Evolutionary conservation across 164 flowering plant genomes (phyloP), one percentile per base, ranked within the genome.

Genomic region (Tetrastigma voinierianum): DNA sequence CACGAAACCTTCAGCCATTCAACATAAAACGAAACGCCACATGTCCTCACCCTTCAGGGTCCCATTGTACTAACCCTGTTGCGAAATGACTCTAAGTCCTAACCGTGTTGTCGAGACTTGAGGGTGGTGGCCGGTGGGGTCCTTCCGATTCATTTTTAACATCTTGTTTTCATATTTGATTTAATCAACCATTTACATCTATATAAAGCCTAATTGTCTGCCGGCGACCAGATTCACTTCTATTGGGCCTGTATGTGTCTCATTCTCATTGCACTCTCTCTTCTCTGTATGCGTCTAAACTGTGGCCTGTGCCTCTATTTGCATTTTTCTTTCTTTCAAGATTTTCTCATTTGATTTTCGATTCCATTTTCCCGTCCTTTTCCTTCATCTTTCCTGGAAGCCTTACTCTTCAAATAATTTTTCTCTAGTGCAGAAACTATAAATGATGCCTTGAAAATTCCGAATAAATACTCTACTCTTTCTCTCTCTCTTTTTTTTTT

Each of bases 121-220:
- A n/a, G n/a, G n/a, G n/a, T n/a, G n/a, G n/a, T n/a, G n/a, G n/a
- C n/a, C n/a, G 24, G 20, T 49, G 4, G 51, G 64, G 64, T 12
- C 40, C 51, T 23, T 21, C n/a, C n/a, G 14, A 19, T 59, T 44
- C 17, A 53, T 32, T 32, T 7, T 32, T 32, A 32, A n/a, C n/a
- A n/a, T n/a, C n/a, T n/a, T n/a, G n/a, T n/a, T n/a, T n/a, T n/a
- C n/a, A n/a, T 32, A 7, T 32, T 7, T 32, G 40, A 32, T 32
- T n/a, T 32, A 32, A 32, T 32, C 2, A 32, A 32, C 40, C 40
- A 32, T n/a, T n/a, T n/a, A n/a, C n/a, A n/a, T 45, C 23, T 58
- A 67, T 67, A 67, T 48, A 67, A 67, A 24, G 57, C 49, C 1
- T 12, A 58, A 13, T 17, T 58, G 63, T 25, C 47, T n/a, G n/a